Conservation (phyloP, 2,329 filamentous ascomycete species). For the Fusarium nematophilum region DNA sequence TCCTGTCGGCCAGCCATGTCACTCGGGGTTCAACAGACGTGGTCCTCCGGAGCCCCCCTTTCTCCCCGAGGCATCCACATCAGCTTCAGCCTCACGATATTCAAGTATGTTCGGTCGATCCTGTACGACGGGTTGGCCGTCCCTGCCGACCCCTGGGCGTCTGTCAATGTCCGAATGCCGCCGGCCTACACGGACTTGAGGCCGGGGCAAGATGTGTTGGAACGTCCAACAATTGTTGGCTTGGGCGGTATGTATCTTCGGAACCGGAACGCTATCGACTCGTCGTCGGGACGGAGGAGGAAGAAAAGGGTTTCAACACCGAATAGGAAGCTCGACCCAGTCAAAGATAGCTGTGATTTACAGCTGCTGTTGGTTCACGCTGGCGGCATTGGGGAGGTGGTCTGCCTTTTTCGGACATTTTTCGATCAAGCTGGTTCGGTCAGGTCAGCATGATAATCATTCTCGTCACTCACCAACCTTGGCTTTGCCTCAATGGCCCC, state of each 20-base stretch:
- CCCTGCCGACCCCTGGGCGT: constrained; percentile 68
- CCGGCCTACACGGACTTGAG: constrained; percentile 57
- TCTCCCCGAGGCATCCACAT: constrained; percentile 58
- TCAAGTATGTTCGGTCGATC: constrained; percentile 73
- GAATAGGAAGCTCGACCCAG: too few relatives aligned
- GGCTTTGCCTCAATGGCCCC: too few relatives aligned
- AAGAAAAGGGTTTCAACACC: constrained; percentile 7
- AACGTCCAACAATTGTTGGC: constrained; percentile 16
- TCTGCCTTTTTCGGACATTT: too few relatives aligned
- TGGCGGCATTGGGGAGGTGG: too few relatives aligned
- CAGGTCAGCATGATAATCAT: too few relatives aligned
- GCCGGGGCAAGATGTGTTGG: neutral
- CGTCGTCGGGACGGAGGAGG: too few relatives aligned
- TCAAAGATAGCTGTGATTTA: too few relatives aligned
- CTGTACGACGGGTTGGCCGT: constrained; percentile 73
- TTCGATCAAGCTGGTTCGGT: too few relatives aligned
- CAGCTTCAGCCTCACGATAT: constrained; percentile 57
- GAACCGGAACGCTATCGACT: constrained; percentile 1
- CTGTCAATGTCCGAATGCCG: constrained; percentile 64
- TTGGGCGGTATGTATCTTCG: constrained; percentile 6
- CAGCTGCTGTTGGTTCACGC: too few relatives aligned
- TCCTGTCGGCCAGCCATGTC: constrained; percentile 59
- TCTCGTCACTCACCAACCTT: too few relatives aligned
- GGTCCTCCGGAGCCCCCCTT: constrained; percentile 64
- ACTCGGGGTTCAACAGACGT: constrained; percentile 67